These are phyloP conservation scores for Senna tora DNA, from an alignment of 306 rosid species.

Conservation along the genomic window DNA sequence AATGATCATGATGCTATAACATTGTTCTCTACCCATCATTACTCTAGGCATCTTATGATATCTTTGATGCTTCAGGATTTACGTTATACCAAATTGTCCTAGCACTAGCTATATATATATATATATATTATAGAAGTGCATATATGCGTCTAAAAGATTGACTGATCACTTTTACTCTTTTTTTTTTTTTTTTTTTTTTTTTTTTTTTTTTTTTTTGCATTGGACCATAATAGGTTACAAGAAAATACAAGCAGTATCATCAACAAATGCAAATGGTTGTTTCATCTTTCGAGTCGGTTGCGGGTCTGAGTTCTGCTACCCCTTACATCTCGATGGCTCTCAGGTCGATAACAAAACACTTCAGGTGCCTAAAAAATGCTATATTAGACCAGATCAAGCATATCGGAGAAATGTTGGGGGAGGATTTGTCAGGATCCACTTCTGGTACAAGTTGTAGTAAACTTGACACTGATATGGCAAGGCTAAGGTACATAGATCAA, in stretches of 20 bases:
- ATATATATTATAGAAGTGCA: background rate
- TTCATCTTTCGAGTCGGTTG: conserved; percentile 82
- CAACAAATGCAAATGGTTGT: conserved; percentile 97
- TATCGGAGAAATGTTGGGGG: conserved; percentile 52
- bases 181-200: too few species aligned
- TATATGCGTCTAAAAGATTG: background rate
- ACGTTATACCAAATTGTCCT: background rate
- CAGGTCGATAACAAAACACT: conserved; percentile 67
- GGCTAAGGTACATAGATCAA: conserved; percentile 59
- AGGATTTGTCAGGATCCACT: conserved; percentile 53
- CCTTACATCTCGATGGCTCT: conserved; percentile 77
- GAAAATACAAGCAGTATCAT: conserved; percentile 82
- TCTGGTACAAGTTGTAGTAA: conserved; percentile 43
- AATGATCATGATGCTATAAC: background rate
- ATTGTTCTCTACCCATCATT: background rate
- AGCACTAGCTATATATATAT: background rate
- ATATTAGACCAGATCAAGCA: conserved; percentile 70
- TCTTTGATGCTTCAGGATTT: background rate
- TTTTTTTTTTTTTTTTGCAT: too few species aligned
- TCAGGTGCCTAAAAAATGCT: conserved; percentile 57
- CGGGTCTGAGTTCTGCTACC: conserved; percentile 81
- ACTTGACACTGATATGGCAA: conserved; percentile 44
- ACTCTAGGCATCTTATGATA: background rate
- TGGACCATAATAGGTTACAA: conserved; percentile 55
- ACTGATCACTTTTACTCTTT: too few species aligned